These are phyloP conservation scores for Schizochytrium sp. DNA, from an alignment of 108 stramenopile species.

Conservation along the genomic window DNA sequence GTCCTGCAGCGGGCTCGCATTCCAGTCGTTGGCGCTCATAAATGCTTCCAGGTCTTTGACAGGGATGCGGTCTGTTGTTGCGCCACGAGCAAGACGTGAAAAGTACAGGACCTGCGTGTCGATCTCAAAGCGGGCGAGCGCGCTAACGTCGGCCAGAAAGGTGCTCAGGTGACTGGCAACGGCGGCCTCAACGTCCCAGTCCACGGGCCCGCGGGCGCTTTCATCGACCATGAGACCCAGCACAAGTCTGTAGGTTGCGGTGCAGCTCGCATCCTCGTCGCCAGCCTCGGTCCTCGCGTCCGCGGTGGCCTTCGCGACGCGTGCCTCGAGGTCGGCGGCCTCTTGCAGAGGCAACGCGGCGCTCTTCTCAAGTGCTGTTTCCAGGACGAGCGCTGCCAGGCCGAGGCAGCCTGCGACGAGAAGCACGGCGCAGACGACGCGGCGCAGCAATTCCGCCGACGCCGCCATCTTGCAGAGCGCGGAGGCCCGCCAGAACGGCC, in stretches of 20 bases:
- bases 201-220: background rate
- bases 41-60: background rate
- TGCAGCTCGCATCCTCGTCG: background rate
- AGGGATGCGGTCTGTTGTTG: background rate
- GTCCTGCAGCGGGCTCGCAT: background rate
- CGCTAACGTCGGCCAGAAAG: background rate
- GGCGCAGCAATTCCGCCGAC: too few species aligned
- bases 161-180: background rate
- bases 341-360: background rate
- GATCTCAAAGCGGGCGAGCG: background rate
- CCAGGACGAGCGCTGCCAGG: background rate
- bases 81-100: background rate
- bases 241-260: background rate
- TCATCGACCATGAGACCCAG: background rate
- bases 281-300: background rate
- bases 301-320: background rate
- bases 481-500: too few species aligned
- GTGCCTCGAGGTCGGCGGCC: background rate
- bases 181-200: background rate
- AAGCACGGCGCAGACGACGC: too few species aligned
- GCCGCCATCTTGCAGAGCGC: too few species aligned
- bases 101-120: background rate
- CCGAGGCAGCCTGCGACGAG: background rate
- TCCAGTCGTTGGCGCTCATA: conserved; percentile 1
- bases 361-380: background rate